Conservation (phyloP, 805 yeast species). For the Teunomyces panamensis region DNA sequence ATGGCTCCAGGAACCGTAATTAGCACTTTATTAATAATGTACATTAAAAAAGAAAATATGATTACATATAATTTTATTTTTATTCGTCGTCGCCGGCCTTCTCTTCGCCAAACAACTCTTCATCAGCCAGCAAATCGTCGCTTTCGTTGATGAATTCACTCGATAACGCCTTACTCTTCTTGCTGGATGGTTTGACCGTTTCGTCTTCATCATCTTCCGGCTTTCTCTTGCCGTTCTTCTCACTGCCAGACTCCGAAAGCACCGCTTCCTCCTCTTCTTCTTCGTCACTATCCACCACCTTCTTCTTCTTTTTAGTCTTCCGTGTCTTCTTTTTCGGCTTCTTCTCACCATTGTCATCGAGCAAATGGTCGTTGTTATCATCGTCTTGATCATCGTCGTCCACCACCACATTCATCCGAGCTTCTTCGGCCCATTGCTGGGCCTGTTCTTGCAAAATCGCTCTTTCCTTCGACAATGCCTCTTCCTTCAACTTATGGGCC, state of each 20-base stretch:
- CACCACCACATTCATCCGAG: constrained; percentile 33
- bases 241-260: constrained; percentile 3
- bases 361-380: constrained; percentile 6
- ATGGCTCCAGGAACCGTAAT: constrained; percentile 28
- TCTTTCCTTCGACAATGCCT: constrained; percentile 44
- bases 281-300: constrained; percentile 32
- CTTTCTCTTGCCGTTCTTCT: constrained; percentile 19
- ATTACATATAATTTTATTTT: constrained; percentile 2
- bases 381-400: constrained; percentile 37
- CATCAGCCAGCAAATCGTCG: constrained; percentile 41
- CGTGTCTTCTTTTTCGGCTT: constrained; percentile 21
- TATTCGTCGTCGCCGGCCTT: constrained; percentile 22
- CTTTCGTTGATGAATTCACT: constrained; percentile 42
- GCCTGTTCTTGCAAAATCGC: constrained; percentile 51
- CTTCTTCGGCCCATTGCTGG: constrained; percentile 50
- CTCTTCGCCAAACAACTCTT: constrained; percentile 26
- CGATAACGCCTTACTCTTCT: constrained; percentile 25
- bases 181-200: constrained; percentile 34
- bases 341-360: constrained; percentile 8
- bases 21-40: background rate
- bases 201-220: constrained; percentile 36
- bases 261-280: constrained; percentile 18
- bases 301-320: constrained; percentile 22
- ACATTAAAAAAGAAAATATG: background rate
- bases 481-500: constrained; percentile 45